Base-by-base conservation (phyloP, 2,329 filamentous ascomycete species). In the Capronia coronata region DNA sequence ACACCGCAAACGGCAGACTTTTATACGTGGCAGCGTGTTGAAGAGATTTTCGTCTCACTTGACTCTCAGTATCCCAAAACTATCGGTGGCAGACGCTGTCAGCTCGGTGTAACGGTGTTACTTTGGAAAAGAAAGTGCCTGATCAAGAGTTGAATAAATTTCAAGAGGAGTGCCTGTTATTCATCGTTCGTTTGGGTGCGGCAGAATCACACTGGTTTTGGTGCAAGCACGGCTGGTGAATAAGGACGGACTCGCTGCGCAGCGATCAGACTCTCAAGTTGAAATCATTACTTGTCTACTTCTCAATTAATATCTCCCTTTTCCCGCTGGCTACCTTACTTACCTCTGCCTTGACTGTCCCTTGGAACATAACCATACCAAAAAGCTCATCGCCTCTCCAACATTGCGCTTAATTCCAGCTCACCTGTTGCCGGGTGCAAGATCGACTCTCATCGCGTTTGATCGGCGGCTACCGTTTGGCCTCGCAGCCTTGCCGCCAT, bases 401-500 rank as follows among this genome's bases (percentile, higher is more conserved):
- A 35, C 48, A 48, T 37, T 30, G 21, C 13, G 18, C 29, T 43
- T 35, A 22, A 29, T 14, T 19, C 38, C 48, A 46, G 27, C 42
- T 42, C 45, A 32, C 30, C 27, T 23, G 21, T 19, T 43, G 30
- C 29, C 13, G n/a, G 8, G 22, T 41, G 42, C 16, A 35, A 41
- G 29, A 25, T 48, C 42, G 21, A 37, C 52, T 43, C 27, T 23
- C 43, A 16, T 45, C 45, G 38, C 49, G 29, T 37, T 13, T 48
- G 34, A 30, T 16, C 34, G 22, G 19, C 18, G 13, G 35, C 38
- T 30, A 19, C 41, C 22, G 18, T 19, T 46, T 46, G 52, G 45
- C 45, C 37, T 42, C 38, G 43, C 43, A 48, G 45, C 45, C 37
- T 42, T 34, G 43, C 48, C 51, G 81, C 64, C 64, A 96, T 96